Conservation (phyloP, 495 filamentous ascomycete genomes). For the Friedmanniomyces endolithicus region DNA sequence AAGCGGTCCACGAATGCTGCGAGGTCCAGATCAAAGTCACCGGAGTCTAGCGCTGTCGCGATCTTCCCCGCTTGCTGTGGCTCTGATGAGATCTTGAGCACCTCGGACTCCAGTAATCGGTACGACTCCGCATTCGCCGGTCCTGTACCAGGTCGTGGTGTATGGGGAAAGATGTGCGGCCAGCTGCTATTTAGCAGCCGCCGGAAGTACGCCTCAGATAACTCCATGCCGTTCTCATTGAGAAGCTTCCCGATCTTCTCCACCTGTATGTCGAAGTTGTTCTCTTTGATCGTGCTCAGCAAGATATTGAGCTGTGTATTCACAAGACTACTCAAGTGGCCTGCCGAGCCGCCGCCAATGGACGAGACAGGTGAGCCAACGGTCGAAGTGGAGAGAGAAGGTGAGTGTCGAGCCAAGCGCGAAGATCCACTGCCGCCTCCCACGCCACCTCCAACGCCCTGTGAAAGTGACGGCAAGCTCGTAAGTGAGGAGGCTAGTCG, state of each 20-base stretch:
- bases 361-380: slow-evolving; percentile 50
- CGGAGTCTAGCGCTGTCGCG: slow-evolving; percentile 78
- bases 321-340: slow-evolving; percentile 62
- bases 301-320: slow-evolving; percentile 90
- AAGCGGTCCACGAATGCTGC: slow-evolving; percentile 89
- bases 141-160: slow-evolving; percentile 49
- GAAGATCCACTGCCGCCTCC: slow-evolving; percentile 46
- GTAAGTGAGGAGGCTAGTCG: slow-evolving; percentile 50
- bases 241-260: slow-evolving; percentile 86
- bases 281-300: slow-evolving; percentile 83
- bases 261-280: slow-evolving; percentile 83
- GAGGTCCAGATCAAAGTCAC: slow-evolving; percentile 81
- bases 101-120: slow-evolving; percentile 65
- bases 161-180: slow-evolving; percentile 61
- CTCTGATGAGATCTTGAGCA: slow-evolving; percentile 71
- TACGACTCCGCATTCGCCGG: slow-evolving; percentile 62
- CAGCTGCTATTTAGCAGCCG: slow-evolving; percentile 77
- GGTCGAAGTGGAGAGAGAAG: slow-evolving; percentile 48
- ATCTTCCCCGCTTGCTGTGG: slow-evolving; percentile 75
- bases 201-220: slow-evolving; percentile 82
- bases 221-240: slow-evolving; percentile 94
- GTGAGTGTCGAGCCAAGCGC: slow-evolving; percentile 50
- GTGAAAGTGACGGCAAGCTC: slow-evolving; percentile 39
- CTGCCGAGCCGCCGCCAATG: slow-evolving; percentile 25
- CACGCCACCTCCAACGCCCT: slow-evolving; percentile 40